Evolutionary conservation across 2,329 filamentous ascomycete genomes (phyloP).

Genomic region (Sporothrix phasma): DNA sequence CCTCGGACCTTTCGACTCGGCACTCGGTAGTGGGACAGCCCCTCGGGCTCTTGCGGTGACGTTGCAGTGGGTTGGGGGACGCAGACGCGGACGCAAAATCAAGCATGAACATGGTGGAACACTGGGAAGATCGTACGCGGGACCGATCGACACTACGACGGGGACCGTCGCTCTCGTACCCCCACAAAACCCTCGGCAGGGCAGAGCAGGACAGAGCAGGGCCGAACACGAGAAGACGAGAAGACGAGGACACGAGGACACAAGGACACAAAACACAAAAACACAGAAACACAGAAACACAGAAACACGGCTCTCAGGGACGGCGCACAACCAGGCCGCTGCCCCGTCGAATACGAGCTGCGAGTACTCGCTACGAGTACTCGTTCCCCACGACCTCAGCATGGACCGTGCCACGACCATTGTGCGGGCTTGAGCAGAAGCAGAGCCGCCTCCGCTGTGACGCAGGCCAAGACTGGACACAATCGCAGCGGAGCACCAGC

Average conservation of each 20-base stretch:
- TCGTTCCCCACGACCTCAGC: too few relatives aligned
- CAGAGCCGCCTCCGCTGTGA: background rate
- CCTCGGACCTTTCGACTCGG: too few relatives aligned
- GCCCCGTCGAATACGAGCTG: constrained; percentile 1
- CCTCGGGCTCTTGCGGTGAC: background rate
- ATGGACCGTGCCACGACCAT: too few relatives aligned
- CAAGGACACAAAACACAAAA: background rate
- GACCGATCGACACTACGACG: constrained; percentile 1
- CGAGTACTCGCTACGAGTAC: too few relatives aligned
- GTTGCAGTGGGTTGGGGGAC: background rate
- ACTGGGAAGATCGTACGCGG: background rate
- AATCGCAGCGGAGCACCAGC: too few relatives aligned
- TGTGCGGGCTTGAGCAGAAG: background rate
- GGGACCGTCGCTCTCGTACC: too few relatives aligned
- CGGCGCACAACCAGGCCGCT: background rate
- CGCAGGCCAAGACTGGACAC: constrained; percentile 4
- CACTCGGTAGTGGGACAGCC: too few relatives aligned
- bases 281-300: background rate
- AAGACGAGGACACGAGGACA: too few relatives aligned
- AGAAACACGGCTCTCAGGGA: too few relatives aligned
- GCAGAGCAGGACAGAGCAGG: too few relatives aligned
- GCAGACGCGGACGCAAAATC: background rate
- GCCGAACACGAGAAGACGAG: too few relatives aligned
- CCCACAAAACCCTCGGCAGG: too few relatives aligned
- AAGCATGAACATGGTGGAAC: background rate